Conservation (phyloP, 805 yeast species). For the Debaryomyces tyrocola region DNA sequence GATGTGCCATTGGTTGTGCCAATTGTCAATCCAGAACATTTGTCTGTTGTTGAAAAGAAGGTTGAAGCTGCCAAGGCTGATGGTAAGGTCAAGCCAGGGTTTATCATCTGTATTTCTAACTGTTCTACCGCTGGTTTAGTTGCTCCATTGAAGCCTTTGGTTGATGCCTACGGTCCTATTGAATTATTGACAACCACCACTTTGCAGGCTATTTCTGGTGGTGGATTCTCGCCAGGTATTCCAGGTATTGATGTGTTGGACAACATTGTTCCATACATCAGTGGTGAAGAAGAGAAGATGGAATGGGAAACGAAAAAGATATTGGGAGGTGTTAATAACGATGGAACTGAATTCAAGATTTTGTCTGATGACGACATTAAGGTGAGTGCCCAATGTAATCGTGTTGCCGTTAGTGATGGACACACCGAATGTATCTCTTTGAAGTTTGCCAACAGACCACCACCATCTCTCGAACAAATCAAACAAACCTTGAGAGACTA, state of each 20-base stretch:
- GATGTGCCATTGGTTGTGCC: conserved; percentile 95
- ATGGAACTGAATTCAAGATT: conserved; percentile 54
- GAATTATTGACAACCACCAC: conserved; percentile 87
- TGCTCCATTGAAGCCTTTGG: conserved; percentile 94
- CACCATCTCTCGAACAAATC: conserved; percentile 82
- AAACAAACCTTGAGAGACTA: conserved; percentile 70
- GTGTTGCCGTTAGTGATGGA: conserved; percentile 97
- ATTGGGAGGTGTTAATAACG: conserved; percentile 61
- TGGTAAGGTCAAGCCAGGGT: conserved; percentile 69
- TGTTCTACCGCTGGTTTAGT: conserved; percentile 98
- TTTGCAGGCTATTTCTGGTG: conserved; percentile 96
- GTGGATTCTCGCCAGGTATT: conserved; percentile 97
- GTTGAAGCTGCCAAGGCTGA: conserved; percentile 52
- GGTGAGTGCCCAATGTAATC: conserved; percentile 94
- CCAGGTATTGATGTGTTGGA: conserved; percentile 93
- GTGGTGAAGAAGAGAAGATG: conserved; percentile 97
- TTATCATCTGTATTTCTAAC: conserved; percentile 91
- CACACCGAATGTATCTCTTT: conserved; percentile 94
- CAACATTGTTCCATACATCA: conserved; percentile 90
- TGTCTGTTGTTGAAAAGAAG: conserved; percentile 65
- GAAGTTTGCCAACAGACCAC: conserved; percentile 75
- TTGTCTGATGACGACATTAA: conserved; percentile 68
- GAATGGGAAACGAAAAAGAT: conserved; percentile 98
- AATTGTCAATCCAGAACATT: conserved; percentile 89
- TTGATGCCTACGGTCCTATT: conserved; percentile 86